Evolutionary conservation across 2,329 filamentous ascomycete species (phyloP).

Genomic region (Aspergillus awamori): DNA sequence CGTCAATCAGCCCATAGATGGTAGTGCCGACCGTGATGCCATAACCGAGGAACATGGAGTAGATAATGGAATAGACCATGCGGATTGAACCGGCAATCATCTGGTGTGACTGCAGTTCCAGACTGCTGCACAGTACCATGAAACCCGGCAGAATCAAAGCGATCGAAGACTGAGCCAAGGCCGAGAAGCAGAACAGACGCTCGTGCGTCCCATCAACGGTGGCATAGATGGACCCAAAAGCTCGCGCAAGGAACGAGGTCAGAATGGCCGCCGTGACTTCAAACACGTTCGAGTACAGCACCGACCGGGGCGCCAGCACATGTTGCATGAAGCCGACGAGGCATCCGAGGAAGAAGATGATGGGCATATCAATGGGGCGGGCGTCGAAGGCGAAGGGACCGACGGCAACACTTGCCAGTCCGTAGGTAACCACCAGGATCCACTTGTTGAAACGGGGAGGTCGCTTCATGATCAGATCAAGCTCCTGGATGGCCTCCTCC

Average conservation of each 20-base stretch:
- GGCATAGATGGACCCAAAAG: conserved; percentile 63
- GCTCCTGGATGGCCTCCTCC: conserved; percentile 43
- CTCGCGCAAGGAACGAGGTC: conserved; percentile 68
- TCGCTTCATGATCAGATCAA: conserved; percentile 57
- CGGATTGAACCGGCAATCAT: conserved; percentile 72
- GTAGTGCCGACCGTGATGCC: conserved; percentile 70
- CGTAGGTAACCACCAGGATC: conserved; percentile 67
- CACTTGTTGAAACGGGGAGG: conserved; percentile 57
- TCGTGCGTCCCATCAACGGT: conserved; percentile 25
- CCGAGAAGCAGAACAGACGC: conserved; percentile 68
- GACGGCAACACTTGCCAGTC: conserved; percentile 72
- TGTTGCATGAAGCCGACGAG: conserved; percentile 74
- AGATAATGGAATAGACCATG: conserved; percentile 75
- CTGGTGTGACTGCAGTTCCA: conserved; percentile 70
- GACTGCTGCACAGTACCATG: conserved; percentile 61
- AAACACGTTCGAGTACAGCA: conserved; percentile 65
- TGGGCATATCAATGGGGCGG: conserved; percentile 73
- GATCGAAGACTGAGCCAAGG: conserved; percentile 72
- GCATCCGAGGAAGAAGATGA: conserved; percentile 73
- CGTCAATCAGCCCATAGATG: conserved; percentile 65
- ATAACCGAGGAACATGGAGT: conserved; percentile 72
- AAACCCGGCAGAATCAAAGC: conserved; percentile 74
- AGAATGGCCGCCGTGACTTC: conserved; percentile 65
- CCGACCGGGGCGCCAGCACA: conserved; percentile 71
- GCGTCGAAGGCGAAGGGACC: conserved; percentile 78